Base-by-base conservation (phyloP, 345 rosid genomes). In the Brassica napus region DNA sequence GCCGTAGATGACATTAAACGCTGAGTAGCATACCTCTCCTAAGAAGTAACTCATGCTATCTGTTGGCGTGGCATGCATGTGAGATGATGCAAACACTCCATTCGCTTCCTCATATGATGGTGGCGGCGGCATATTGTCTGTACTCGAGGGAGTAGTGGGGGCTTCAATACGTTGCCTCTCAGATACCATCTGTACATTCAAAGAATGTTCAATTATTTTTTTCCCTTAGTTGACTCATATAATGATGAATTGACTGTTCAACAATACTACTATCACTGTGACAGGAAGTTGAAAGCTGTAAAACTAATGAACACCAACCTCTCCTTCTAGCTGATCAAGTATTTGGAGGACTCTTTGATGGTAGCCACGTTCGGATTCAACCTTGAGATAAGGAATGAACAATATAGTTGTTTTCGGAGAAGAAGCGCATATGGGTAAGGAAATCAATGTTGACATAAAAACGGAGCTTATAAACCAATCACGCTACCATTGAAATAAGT, bases 121-220 rank as follows among this genome's bases (percentile, higher is more conserved):
- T 65, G 97, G 99, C 4, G 97, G 90, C 16, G 96, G 90, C 89
- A 88, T 84, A 80, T 24, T 82, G 39, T 83, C 91, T 72, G 82
- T 77, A 66, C 73, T 86, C 12, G 88, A 71, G 75, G 78, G 83
- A 16, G 77, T 73, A 57, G 97, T 89, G 24, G 97, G 91, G 4
- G 94, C 98, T 87, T 94, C 98, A 66, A 92, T 91, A 70, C 91
- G 86, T 81, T 91, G 94, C 71, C 98, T 79, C 83, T 91, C 96
- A 61, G 92, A 85, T 79, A 85, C 65, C 97, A 94, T 90, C 98
- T 94, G 81, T 49, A 61, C 7, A 44, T 77, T 39, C 26, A 49
- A 7, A 61, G 6, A 10, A 65, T 75, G 10, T 37, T 69, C 68
- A 75, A 1, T 6, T 28, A 28, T 28, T 68, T 34, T 63, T 63